phyloP scores from a whole-genome alignment of 441 rosid species.

The Manihot esculenta region DNA sequence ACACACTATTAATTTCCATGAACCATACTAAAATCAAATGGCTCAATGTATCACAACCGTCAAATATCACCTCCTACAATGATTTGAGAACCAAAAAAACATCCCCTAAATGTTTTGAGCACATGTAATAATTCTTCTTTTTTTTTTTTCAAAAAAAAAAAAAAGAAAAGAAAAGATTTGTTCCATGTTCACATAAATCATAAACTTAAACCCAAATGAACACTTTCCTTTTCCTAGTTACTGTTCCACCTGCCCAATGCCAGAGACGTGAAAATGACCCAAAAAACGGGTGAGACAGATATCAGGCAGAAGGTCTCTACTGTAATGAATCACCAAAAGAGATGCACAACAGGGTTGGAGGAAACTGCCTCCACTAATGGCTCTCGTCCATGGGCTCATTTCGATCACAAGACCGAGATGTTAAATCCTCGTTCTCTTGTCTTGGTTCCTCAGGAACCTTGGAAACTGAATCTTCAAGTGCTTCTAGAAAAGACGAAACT shows the following conservation, averaged over 20 bases:
- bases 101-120: background rate
- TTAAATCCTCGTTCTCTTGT: slow-evolving; percentile 42
- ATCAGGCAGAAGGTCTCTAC: background rate
- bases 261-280: background rate
- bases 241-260: background rate
- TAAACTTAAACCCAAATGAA: background rate
- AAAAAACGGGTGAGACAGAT: background rate
- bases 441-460: slow-evolving; percentile 31
- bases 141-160: too few relatives aligned
- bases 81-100: background rate
- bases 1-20: too few relatives aligned
- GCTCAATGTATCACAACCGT: background rate
- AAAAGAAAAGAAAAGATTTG: background rate
- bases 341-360: slow-evolving; percentile 7
- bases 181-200: background rate
- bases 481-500: slow-evolving; percentile 87
- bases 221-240: background rate
- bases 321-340: too few relatives aligned
- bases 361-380: slow-evolving; percentile 27
- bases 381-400: slow-evolving; percentile 64
- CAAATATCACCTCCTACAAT: background rate
- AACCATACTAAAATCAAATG: background rate
- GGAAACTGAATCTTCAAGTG: slow-evolving; percentile 85
- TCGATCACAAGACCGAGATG: slow-evolving; percentile 39
- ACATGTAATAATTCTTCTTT: too few relatives aligned